Evolutionary conservation across 2,329 filamentous ascomycete genomes (phyloP).

Genomic region (Lasiodiplodia theobromae): DNA sequence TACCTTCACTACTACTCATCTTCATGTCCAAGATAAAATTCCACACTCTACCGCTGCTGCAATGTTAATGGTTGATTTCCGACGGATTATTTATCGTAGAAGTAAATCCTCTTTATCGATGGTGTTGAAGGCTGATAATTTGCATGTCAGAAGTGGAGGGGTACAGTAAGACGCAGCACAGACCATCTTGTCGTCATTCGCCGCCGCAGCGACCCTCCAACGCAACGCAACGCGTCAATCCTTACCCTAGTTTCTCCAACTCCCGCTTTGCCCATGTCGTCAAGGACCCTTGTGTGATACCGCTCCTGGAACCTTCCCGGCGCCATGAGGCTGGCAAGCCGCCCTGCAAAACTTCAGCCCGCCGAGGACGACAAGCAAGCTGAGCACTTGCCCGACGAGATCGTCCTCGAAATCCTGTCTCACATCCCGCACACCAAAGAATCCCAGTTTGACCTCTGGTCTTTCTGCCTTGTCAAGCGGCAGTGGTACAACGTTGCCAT

Average conservation of each 20-base stretch:
- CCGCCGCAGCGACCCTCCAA: not conserved
- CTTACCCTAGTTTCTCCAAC: not conserved
- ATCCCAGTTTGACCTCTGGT: slow-evolving; percentile 57
- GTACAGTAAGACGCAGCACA: not conserved
- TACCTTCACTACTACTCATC: no score
- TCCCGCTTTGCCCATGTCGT: not conserved
- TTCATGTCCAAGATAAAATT: no score
- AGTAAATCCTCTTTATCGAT: no score
- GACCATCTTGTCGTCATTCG: slow-evolving; percentile 17
- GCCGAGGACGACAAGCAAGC: not conserved
- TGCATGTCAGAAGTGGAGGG: not conserved
- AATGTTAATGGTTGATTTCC: no score
- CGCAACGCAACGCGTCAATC: not conserved
- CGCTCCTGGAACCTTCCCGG: not conserved
- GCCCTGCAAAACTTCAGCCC: not conserved
- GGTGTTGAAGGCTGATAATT: not conserved
- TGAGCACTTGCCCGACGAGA: slow-evolving; percentile 61
- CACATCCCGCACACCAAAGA: slow-evolving; percentile 47
- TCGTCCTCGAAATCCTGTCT: slow-evolving; percentile 59
- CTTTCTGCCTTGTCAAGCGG: slow-evolving; percentile 57
- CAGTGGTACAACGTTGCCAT: slow-evolving; percentile 65
- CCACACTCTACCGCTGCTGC: no score
- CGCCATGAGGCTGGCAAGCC: slow-evolving; percentile 5
- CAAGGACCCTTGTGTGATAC: not conserved
- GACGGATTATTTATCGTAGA: no score